Conservation (phyloP, 352 stramenopile species). For the Phytopythium ostracodes region DNA sequence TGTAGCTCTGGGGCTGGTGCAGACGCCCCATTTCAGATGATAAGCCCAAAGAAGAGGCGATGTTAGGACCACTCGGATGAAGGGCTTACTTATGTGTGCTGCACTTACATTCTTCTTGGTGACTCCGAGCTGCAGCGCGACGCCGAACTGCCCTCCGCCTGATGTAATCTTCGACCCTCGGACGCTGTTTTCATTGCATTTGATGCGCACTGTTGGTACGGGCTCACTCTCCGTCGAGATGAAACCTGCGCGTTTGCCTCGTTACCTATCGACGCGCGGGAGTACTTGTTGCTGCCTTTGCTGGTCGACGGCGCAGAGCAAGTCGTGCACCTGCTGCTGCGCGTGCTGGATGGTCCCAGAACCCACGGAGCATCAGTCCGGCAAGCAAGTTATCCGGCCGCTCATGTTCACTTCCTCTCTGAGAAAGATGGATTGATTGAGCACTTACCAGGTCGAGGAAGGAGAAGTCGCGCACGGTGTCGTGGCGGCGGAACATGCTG, state of each 20-base stretch:
- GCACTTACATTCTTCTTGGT: slow-evolving; percentile 32
- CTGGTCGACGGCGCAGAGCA: slow-evolving; percentile 43
- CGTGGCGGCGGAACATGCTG: background rate
- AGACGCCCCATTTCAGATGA: background rate
- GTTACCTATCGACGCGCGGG: slow-evolving; percentile 59
- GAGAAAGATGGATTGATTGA: too few species aligned
- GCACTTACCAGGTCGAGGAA: slow-evolving; percentile 18
- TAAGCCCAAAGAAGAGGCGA: background rate
- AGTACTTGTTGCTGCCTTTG: slow-evolving; percentile 41
- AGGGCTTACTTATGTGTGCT: background rate
- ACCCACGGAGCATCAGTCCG: background rate
- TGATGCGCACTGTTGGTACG: background rate
- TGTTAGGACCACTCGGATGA: background rate
- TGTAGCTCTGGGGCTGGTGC: slow-evolving; percentile 25
- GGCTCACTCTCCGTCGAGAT: too few species aligned
- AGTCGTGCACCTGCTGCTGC: slow-evolving; percentile 64
- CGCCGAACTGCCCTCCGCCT: slow-evolving; percentile 7
- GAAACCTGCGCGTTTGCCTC: background rate
- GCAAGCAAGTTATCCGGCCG: background rate
- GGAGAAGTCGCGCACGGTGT: slow-evolving; percentile 15
- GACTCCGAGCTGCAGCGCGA: slow-evolving; percentile 31
- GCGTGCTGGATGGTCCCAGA: slow-evolving; percentile 16
- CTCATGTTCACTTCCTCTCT: too few species aligned
- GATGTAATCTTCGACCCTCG: background rate
- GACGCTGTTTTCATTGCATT: background rate